Evolutionary conservation across 2,329 filamentous ascomycete genomes (phyloP).

Genomic region (Botrytis porri): DNA sequence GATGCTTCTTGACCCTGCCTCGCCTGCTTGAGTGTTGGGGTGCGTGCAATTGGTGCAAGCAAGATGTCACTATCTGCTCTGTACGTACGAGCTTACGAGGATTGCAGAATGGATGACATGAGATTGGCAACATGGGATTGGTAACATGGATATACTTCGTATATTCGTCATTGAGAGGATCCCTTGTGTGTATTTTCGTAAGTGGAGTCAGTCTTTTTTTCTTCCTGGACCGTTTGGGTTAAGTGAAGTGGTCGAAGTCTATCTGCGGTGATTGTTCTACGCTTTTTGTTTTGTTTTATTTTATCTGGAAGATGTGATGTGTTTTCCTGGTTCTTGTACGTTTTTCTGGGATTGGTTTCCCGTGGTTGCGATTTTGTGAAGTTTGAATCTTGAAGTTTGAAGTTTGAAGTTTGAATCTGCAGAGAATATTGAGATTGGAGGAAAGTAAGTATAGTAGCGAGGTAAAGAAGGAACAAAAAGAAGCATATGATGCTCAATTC

Average conservation of each 20-base stretch:
- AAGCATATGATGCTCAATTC: constrained; percentile 9
- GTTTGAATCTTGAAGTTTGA: background rate
- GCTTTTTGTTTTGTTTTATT: background rate
- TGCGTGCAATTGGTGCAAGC: background rate
- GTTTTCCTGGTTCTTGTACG: background rate
- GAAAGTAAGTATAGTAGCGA: background rate
- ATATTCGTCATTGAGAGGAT: background rate
- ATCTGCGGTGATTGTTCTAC: background rate
- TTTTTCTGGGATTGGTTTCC: background rate
- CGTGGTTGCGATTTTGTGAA: background rate
- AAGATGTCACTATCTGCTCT: background rate
- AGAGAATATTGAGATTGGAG: background rate
- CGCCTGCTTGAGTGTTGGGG: background rate
- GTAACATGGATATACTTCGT: background rate
- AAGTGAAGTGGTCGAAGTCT: background rate
- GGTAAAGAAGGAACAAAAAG: background rate
- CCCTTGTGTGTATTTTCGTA: background rate
- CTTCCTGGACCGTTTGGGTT: background rate
- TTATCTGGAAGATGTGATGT: background rate
- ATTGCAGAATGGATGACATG: too few species aligned
- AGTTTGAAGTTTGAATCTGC: background rate
- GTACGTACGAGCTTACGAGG: too few species aligned
- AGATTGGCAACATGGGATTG: too few species aligned
- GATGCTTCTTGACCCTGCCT: background rate
- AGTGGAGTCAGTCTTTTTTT: constrained; percentile 4